Conservation (phyloP, 2,329 filamentous ascomycete genomes). For the Paraphaeosphaeria sporulosa region DNA sequence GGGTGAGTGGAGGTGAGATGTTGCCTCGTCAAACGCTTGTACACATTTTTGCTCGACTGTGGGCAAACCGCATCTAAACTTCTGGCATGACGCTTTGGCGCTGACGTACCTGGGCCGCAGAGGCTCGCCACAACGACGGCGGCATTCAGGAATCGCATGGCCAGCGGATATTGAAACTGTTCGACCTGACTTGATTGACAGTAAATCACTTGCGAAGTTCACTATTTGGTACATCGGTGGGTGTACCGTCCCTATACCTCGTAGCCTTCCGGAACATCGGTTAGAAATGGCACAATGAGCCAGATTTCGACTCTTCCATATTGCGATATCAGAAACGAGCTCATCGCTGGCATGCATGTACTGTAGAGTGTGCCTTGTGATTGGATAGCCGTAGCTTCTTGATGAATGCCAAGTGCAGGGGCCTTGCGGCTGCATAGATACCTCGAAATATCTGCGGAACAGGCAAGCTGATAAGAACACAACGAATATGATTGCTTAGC, state of each 20-base stretch:
- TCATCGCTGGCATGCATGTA: background rate
- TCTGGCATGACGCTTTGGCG: background rate
- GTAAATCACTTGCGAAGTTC: background rate
- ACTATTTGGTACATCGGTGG: no score
- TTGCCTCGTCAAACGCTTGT: no score
- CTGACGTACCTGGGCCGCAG: background rate
- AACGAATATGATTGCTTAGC: background rate
- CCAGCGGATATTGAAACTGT: no score
- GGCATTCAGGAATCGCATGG: background rate
- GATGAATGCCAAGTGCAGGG: conserved; percentile 1
- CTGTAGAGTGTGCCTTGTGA: background rate
- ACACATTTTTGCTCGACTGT: background rate
- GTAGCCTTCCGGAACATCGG: background rate
- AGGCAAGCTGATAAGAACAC: background rate
- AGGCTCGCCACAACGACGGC: background rate
- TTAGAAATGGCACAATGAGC: background rate
- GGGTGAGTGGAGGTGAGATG: background rate
- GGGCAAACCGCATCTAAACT: no score
- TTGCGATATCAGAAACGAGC: background rate
- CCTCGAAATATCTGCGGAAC: background rate
- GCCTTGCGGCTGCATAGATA: background rate
- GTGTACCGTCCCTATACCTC: no score
- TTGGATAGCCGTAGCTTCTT: background rate
- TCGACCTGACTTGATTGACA: no score
- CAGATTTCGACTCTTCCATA: background rate